A percentile compares a stretch with the other conserved stretches of the same genome.
Conservation (phyloP, 2,329 filamentous ascomycete genomes). For the Penicillium paneum region DNA sequence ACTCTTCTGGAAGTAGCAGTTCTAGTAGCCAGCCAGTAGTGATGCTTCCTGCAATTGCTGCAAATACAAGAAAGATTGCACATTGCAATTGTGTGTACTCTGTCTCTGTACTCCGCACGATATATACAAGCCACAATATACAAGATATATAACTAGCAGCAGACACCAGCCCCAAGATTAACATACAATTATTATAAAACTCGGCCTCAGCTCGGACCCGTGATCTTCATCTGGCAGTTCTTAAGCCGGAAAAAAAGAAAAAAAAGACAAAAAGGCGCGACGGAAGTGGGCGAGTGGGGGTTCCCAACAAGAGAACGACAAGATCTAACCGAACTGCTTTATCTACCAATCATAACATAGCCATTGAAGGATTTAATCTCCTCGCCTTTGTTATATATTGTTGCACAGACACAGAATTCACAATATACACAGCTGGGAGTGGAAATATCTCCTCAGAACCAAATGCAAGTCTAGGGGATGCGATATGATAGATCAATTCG, state of each 20-base stretch:
- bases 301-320: not conserved
- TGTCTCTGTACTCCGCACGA: not conserved
- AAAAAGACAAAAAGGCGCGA: not conserved
- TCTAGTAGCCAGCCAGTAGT: too few relatives aligned
- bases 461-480: not conserved
- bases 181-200: not conserved
- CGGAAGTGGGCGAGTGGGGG: not conserved
- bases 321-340: not conserved
- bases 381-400: not conserved
- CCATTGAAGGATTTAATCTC: not conserved
- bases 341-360: slow-evolving; percentile 1
- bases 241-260: not conserved
- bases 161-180: not conserved
- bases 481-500: slow-evolving; percentile 1
- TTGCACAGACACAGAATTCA: not conserved
- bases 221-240: not conserved
- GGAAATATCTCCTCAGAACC: not conserved
- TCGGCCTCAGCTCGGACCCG: not conserved
- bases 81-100: too few relatives aligned
- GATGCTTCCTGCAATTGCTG: not conserved
- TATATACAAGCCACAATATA: not conserved
- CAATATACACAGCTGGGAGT: not conserved
- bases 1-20: not conserved
- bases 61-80: too few relatives aligned
- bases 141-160: too few relatives aligned